Evolutionary conservation across 1,139 yeast genomes (phyloP).

Genomic region (Scheffersomyces insectosa): DNA sequence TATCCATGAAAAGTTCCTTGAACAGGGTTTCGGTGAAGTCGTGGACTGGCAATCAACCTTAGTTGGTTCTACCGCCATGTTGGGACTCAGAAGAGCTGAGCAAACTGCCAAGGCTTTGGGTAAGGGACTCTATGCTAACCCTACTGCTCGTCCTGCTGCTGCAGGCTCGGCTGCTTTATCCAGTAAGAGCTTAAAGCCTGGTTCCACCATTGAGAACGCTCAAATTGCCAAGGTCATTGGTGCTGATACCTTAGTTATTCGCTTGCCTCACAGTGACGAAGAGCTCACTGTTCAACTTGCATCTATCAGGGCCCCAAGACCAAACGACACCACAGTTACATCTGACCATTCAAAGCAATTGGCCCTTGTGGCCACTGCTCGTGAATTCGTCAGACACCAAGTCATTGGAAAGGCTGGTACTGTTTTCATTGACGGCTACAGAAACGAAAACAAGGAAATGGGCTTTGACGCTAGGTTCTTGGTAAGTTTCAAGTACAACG

Average conservation of each 20-base stretch:
- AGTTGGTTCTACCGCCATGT: conserved; percentile 68
- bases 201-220: conserved; percentile 52
- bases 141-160: conserved; percentile 21
- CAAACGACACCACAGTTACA: conserved; percentile 57
- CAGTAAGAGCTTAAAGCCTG: conserved; percentile 37
- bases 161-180: conserved; percentile 15
- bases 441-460: conserved; percentile 58
- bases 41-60: conserved; percentile 82
- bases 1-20: conserved; percentile 66
- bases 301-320: conserved; percentile 72
- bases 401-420: conserved; percentile 70
- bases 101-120: conserved; percentile 63
- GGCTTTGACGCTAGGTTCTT: conserved; percentile 66
- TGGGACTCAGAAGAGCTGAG: conserved; percentile 63
- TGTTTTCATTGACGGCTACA: conserved; percentile 61
- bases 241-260: conserved; percentile 65
- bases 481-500: conserved; percentile 51
- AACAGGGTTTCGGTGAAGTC: conserved; percentile 70
- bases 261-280: conserved; percentile 45
- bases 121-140: conserved; percentile 60
- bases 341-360: conserved; percentile 34
- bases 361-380: conserved; percentile 62
- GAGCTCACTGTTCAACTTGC: conserved; percentile 70
- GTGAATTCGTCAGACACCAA: conserved; percentile 69
- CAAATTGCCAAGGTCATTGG: conserved; percentile 61